A percentile compares a stretch with the other conserved stretches of the same genome.
phyloP scores from a whole-genome alignment of 139 green algal genomes.

The Desmodesmus armatus region DNA sequence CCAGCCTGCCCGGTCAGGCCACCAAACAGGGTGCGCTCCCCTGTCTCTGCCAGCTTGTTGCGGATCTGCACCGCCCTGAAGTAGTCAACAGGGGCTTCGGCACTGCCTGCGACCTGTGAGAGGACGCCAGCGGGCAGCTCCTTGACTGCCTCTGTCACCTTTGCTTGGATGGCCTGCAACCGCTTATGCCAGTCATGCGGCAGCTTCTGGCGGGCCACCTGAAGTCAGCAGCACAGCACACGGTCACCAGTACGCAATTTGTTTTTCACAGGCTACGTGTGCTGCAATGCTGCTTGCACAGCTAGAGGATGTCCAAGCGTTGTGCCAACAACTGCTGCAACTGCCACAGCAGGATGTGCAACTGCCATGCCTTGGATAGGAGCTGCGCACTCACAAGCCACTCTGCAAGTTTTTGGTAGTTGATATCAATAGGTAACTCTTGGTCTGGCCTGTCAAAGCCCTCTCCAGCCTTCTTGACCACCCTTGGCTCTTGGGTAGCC shows the following conservation, averaged over 20 bases:
- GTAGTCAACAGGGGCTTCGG: slow-evolving; percentile 70
- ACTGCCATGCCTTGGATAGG: not conserved
- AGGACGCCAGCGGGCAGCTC: slow-evolving; percentile 63
- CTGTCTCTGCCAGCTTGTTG: slow-evolving; percentile 62
- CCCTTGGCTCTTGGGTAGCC: slow-evolving; percentile 39
- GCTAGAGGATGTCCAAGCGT: too few relatives aligned
- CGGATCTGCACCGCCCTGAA: slow-evolving; percentile 61
- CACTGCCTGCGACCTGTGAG: slow-evolving; percentile 24
- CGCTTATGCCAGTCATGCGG: slow-evolving; percentile 79
- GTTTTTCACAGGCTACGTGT: too few relatives aligned
- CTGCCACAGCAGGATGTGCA: slow-evolving; percentile 4
- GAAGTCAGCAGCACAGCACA: too few relatives aligned
- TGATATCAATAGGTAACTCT: slow-evolving; percentile 76
- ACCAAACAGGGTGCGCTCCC: slow-evolving; percentile 79
- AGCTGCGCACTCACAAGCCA: slow-evolving; percentile 75
- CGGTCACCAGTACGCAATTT: too few relatives aligned
- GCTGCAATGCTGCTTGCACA: too few relatives aligned
- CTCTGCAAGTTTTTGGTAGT: slow-evolving; percentile 77
- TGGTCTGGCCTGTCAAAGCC: slow-evolving; percentile 65
- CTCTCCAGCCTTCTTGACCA: slow-evolving; percentile 57
- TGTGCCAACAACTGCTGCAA: too few relatives aligned
- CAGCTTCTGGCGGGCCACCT: slow-evolving; percentile 80
- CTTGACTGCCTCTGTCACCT: slow-evolving; percentile 56
- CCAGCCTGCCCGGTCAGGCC: slow-evolving; percentile 69
- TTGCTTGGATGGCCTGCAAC: slow-evolving; percentile 73